These are phyloP conservation scores for Vigna reflexopilosa DNA, from an alignment of 306 rosid genomes.

Conservation along the genomic window DNA sequence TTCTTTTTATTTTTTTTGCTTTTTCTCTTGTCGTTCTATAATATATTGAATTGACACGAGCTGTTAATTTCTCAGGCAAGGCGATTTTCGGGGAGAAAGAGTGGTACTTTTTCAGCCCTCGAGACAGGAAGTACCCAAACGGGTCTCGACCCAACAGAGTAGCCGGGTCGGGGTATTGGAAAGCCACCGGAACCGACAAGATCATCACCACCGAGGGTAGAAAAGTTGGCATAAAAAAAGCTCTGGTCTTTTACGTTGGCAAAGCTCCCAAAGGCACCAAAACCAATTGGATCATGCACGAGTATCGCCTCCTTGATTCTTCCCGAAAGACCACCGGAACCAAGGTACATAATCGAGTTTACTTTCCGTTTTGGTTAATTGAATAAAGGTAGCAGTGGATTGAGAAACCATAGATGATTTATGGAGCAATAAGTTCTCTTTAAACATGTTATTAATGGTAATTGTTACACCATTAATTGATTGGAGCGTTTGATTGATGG, in stretches of 20 bases:
- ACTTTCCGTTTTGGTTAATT: too few species aligned
- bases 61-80: slow-evolving; percentile 59
- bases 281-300: slow-evolving; percentile 99
- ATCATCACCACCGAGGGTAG: slow-evolving; percentile 75
- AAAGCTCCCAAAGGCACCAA: slow-evolving; percentile 96
- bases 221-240: slow-evolving; percentile 90
- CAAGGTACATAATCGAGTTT: slow-evolving; percentile 49
- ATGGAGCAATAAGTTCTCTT: too few species aligned
- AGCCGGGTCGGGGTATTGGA: slow-evolving; percentile 98
- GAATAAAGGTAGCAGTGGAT: too few species aligned
- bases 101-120: slow-evolving; percentile 93
- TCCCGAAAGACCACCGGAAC: slow-evolving; percentile 69
- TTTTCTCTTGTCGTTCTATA: neutral
- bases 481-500: neutral
- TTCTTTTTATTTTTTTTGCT: neutral
- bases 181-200: slow-evolving; percentile 96
- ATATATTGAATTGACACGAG: neutral
- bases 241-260: slow-evolving; percentile 87
- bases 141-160: slow-evolving; percentile 95
- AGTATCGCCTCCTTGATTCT: slow-evolving; percentile 79
- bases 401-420: too few species aligned
- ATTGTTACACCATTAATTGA: too few species aligned
- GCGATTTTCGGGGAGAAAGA: slow-evolving; percentile 95
- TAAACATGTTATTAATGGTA: too few species aligned
- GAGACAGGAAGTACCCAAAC: slow-evolving; percentile 92